Base-by-base conservation (phyloP, 805 yeast genomes). In the Priceomyces carsonii region DNA sequence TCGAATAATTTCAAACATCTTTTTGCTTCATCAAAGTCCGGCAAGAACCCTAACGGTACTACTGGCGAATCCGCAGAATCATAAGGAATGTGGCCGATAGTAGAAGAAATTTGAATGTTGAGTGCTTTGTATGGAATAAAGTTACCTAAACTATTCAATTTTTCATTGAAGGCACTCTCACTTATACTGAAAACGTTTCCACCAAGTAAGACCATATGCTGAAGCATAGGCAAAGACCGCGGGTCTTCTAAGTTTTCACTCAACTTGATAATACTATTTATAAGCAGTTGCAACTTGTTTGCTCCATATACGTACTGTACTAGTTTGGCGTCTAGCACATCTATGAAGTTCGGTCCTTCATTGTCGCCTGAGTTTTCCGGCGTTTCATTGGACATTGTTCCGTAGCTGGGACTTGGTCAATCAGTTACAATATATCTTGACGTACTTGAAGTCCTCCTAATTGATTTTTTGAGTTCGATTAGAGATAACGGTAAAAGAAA, bases 301-400 rank as follows among this genome's bases (percentile, higher is more conserved):
- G 73, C 59, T 7, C 79, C 75, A 46, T 77, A 77, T 36, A 70
- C 72, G 53, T 74, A 82, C 51, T 82, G 85, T 3, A 82, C 55
- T 15, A 79, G 64, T 41, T 73, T 72, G 9, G 79, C 76, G 44
- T 81, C 88, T 31, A 71, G 60, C 2, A 75, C 61, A 45, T 72
- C 75, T 38, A 78, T 37, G 26, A 37, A 34, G 13, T 17, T 29
- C 17, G 15, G n/a, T 6, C 30, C 24, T 12, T 16, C 33, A 20
- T 21, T 24, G 12, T 35, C 31, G 12, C 23, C n/a, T n/a, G n/a
- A n/a, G n/a, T n/a, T n/a, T n/a, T n/a, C n/a, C n/a, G n/a, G n/a
- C n/a, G n/a, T n/a, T n/a, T n/a, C n/a, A n/a, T n/a, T n/a, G n/a
- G n/a, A n/a, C n/a, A n/a, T n/a, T n/a, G n/a, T n/a, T n/a, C n/a